These are phyloP conservation scores for Cytospora piceicola DNA, from an alignment of 2,329 filamentous ascomycete species.

Conservation along the genomic window DNA sequence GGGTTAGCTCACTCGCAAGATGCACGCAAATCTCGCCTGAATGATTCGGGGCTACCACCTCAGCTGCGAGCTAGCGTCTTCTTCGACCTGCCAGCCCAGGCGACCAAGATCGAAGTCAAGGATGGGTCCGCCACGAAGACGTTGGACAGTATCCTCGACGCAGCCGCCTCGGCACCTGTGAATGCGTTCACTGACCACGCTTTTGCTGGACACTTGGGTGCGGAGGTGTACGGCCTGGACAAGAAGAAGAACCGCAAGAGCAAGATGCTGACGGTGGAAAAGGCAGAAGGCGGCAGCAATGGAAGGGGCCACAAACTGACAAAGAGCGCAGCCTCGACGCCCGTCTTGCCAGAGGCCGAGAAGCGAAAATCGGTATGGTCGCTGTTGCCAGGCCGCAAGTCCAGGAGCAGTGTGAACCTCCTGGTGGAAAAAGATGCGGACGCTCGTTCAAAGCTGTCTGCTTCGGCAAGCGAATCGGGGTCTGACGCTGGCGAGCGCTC, in stretches of 20 bases:
- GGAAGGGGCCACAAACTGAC: slow-evolving; percentile 35
- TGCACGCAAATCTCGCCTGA: slow-evolving; percentile 43
- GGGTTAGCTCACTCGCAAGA: slow-evolving; percentile 31
- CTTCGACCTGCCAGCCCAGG: slow-evolving; percentile 71
- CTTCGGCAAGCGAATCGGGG: slow-evolving; percentile 26
- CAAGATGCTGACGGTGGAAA: slow-evolving; percentile 21
- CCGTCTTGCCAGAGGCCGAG: slow-evolving; percentile 30
- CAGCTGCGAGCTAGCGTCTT: slow-evolving; percentile 89
- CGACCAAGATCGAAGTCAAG: slow-evolving; percentile 60
- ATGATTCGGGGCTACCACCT: slow-evolving; percentile 67
- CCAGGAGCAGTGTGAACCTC: slow-evolving; percentile 30
- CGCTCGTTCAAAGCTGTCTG: slow-evolving; percentile 30
- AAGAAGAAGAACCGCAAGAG: slow-evolving; percentile 52
- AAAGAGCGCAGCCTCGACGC: slow-evolving; percentile 32
- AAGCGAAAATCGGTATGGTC: slow-evolving; percentile 32
- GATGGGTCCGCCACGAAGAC: slow-evolving; percentile 86
- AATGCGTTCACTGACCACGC: slow-evolving; percentile 90
- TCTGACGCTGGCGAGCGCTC: slow-evolving; percentile 31
- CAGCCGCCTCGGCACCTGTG: slow-evolving; percentile 84
- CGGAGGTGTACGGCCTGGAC: slow-evolving; percentile 72
- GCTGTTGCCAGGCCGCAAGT: slow-evolving; percentile 34
- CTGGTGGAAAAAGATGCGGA: slow-evolving; percentile 28
- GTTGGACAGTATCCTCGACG: slow-evolving; percentile 88
- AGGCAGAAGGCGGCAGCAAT: not conserved
- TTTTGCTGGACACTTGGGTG: slow-evolving; percentile 74